Evolutionary conservation across 768 basidiomycete species (phyloP).

Genomic region (Mrakia hoshinonis): DNA sequence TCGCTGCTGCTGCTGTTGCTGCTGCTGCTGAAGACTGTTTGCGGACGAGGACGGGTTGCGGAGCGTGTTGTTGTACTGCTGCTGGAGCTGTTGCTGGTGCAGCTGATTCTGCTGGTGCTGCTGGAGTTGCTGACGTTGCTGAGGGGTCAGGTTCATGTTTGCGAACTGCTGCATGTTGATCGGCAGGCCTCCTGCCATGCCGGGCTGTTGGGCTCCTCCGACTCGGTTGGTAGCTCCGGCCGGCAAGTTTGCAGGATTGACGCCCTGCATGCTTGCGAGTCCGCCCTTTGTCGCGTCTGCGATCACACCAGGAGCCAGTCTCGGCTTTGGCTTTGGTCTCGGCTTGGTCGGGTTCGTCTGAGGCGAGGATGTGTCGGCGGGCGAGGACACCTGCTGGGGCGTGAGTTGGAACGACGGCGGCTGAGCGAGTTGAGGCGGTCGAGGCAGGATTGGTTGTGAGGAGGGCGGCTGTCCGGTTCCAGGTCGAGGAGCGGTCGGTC

Average conservation of each 20-base stretch:
- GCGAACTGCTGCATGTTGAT: background rate
- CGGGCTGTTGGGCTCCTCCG: background rate
- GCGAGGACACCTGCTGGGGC: background rate
- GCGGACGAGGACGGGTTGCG: background rate
- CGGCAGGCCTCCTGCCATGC: background rate
- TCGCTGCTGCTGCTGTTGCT: background rate
- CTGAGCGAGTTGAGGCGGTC: background rate
- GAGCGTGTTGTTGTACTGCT: background rate
- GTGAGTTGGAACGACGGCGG: background rate
- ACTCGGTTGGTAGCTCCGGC: background rate
- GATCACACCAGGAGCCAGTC: conserved; percentile 7
- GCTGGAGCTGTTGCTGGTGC: background rate
- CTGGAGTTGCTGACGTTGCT: background rate
- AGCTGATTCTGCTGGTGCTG: background rate
- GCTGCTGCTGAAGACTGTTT: background rate
- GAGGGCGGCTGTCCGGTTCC: background rate
- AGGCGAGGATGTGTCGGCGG: conserved; percentile 3
- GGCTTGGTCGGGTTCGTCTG: background rate
- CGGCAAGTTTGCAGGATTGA: background rate
- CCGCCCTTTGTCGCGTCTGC: background rate
- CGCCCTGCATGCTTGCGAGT: background rate
- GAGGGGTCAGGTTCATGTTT: background rate
- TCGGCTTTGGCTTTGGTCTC: background rate
- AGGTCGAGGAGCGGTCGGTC: background rate
- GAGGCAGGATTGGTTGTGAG: background rate